Percentiles rank a stretch among this genome's conserved stretches.
These are phyloP conservation scores for Jacaranda copaia DNA, from an alignment of 257 asterid genomes.

Conservation along the genomic window DNA sequence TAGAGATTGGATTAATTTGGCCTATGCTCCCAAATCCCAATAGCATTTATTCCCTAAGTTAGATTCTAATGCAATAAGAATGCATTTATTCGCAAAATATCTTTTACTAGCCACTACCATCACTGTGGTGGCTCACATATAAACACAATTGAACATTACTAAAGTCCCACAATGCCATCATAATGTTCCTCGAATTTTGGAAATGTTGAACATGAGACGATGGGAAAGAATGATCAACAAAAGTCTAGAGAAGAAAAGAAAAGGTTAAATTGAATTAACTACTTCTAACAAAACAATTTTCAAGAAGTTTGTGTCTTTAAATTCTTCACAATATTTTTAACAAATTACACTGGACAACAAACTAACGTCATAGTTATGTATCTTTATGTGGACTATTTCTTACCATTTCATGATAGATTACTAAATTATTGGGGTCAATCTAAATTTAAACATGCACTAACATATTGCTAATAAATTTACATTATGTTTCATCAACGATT, in stretches of 20 bases:
- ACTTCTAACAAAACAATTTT: neutral
- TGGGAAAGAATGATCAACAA: neutral
- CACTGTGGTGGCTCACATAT: neutral
- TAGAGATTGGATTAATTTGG: neutral
- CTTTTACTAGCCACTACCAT: neutral
- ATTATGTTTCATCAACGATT: no score
- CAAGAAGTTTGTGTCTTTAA: no score
- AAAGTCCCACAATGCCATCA: slow-evolving; percentile 11
- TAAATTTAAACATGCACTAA: no score
- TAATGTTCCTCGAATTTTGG: slow-evolving; percentile 19
- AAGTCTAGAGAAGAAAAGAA: neutral
- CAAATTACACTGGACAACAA: no score
- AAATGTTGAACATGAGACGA: slow-evolving; percentile 11
- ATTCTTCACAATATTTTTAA: no score
- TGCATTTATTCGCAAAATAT: neutral
- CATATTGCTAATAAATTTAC: no score
- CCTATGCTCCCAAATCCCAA: neutral
- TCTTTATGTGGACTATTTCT: no score
- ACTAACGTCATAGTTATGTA: no score
- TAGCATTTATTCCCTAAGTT: neutral
- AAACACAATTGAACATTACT: neutral
- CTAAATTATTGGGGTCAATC: no score
- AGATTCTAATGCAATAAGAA: neutral
- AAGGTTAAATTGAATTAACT: neutral
- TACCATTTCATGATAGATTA: no score